Evolutionary conservation across 2,329 filamentous ascomycete genomes (phyloP), one percentile per base, ranked within the genome.

Genomic region (Biscogniauxia mediterranea): DNA sequence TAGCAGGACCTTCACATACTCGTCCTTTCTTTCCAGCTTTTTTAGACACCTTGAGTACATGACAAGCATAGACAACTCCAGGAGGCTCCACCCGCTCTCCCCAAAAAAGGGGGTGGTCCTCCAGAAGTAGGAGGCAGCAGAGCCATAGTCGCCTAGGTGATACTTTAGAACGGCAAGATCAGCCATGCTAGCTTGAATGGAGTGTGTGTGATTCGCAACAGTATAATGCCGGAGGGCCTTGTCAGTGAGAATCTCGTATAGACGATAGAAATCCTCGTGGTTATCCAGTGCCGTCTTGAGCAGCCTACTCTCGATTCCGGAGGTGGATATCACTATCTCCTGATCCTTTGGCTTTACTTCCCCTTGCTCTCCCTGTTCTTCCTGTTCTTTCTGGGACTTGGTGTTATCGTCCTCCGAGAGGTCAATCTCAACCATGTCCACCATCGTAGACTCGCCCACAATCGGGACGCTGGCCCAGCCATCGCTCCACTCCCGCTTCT

Each of bases 151-250:
- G 21, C 85, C 84, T 2, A 91, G 80, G 62, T 90, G 85, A 68
- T 89, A 95, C 70, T 94, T 93, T 56, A 97, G 79, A 5, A 95
- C 84, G 1, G 93, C 95, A 53, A 98, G 83, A 74, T 99, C 95
- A 9, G 92, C 90, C 74, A 93, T 86, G 62, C 89, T 88, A 20
- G 88, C 84, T 68, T 96, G 88, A 0, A 90, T 88, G 7, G 92
- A 91, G 68, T 96, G 89, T 0, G 82, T 82, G 65, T 94, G 90
- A 59, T 88, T 90, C 4, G 93, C 92, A 4, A 92, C 86, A 15
- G 88, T 88, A 73, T 91, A 96, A 71, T 97, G 91, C 1, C 90
- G 89, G 60, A 96, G 85, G 2, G 93, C 89, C 64, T 91, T 89
- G 68, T 95, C 90, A 7, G 92, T 97, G n/a, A 97, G 80, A 9